These are phyloP conservation scores for Galeopsis tetrahit DNA, from an alignment of 257 asterid genomes.

Conservation along the genomic window DNA sequence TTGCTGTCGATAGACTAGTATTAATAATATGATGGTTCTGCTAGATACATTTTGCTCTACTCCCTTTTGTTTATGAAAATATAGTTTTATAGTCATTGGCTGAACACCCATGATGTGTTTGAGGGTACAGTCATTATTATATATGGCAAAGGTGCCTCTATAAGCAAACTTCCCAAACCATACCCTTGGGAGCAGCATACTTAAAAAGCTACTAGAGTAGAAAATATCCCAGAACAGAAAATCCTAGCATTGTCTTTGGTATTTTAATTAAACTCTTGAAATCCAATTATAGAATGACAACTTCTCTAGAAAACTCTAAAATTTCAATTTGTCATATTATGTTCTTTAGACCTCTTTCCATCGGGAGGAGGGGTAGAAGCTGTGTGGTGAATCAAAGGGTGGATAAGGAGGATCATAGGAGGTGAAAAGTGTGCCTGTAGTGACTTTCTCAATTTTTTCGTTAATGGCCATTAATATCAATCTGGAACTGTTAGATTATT, in stretches of 20 bases:
- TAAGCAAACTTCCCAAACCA: neutral
- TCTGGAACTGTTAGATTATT: neutral
- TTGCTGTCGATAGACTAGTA: neutral
- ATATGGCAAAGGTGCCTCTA: neutral
- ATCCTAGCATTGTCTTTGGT: neutral
- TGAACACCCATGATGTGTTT: neutral
- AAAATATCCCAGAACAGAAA: neutral
- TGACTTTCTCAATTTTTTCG: neutral
- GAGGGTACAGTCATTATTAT: too few relatives aligned
- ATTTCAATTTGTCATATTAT: neutral
- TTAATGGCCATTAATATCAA: neutral
- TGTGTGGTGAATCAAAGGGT: neutral
- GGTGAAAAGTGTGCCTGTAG: neutral
- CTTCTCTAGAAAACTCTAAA: neutral
- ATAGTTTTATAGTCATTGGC: slow-evolving; percentile 5
- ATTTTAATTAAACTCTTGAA: neutral
- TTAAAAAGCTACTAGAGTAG: neutral
- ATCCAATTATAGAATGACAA: slow-evolving; percentile 3
- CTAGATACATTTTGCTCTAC: neutral
- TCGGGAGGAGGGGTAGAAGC: neutral
- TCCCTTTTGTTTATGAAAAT: slow-evolving; percentile 2
- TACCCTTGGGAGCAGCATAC: slow-evolving; percentile 8
- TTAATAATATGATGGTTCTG: neutral
- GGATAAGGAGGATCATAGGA: neutral
- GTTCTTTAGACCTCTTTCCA: neutral